phyloP scores from a whole-genome alignment of 129 eudicot genomes.

The Flaveria trinervia region DNA sequence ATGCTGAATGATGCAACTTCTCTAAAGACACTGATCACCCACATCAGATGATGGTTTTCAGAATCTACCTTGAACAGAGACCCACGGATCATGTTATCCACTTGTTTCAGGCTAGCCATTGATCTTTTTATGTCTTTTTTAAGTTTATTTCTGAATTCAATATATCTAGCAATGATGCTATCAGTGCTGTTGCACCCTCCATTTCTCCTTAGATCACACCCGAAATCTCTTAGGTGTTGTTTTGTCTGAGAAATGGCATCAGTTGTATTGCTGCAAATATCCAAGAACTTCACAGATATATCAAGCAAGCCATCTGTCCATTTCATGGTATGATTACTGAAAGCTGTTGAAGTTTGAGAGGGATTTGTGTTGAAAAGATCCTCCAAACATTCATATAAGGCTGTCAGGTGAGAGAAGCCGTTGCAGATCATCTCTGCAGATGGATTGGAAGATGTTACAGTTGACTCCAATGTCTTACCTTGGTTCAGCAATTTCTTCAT shows the following conservation, averaged over 20 bases:
- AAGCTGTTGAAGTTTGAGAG: constrained; percentile 23
- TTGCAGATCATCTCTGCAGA: constrained; percentile 31
- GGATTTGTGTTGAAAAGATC: constrained; percentile 26
- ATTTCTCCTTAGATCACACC: constrained; percentile 32
- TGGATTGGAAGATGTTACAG: constrained; percentile 6
- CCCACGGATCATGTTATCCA: constrained; percentile 11
- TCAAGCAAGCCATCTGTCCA: constrained; percentile 37
- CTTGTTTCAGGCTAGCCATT: constrained; percentile 17
- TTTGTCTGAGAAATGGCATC: constrained; percentile 30
- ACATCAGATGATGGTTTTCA: constrained; percentile 16
- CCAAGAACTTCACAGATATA: constrained; percentile 32
- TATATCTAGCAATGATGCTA: constrained; percentile 24
- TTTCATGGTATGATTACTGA: constrained; percentile 24
- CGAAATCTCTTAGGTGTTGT: constrained; percentile 21
- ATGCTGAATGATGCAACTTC: constrained; percentile 30
- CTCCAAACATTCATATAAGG: constrained; percentile 40
- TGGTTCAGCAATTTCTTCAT: constrained; percentile 28
- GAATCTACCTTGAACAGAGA: background rate
- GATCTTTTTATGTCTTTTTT: constrained; percentile 28
- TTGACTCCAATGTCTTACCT: constrained; percentile 34
- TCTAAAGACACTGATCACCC: constrained; percentile 29
- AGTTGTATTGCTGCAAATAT: constrained; percentile 30
- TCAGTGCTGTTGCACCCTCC: constrained; percentile 22
- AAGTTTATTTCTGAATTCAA: constrained; percentile 30
- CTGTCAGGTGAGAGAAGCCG: constrained; percentile 31